These are phyloP conservation scores for Botrytis porri DNA, from an alignment of 2,329 filamentous ascomycete genomes.

Conservation along the genomic window DNA sequence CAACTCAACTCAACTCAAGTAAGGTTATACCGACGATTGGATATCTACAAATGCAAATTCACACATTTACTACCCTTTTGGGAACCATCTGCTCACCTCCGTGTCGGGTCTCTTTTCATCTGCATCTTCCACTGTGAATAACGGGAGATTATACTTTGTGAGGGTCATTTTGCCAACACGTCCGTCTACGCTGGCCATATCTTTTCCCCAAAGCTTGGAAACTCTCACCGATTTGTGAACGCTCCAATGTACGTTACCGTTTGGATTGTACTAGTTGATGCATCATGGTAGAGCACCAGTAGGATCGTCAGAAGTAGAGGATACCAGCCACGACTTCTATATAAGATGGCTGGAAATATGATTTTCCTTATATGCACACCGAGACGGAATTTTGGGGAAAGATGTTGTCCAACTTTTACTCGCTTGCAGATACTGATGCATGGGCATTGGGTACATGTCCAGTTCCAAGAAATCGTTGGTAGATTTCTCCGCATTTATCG, in stretches of 20 bases:
- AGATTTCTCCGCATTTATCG: background rate
- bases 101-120: background rate
- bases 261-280: background rate
- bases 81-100: background rate
- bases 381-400: background rate
- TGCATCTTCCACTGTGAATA: background rate
- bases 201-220: background rate
- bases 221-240: background rate
- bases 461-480: constrained; percentile 1
- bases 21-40: background rate
- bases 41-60: background rate
- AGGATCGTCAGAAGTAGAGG: background rate
- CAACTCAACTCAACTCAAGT: too few relatives aligned
- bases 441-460: background rate
- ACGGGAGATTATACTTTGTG: background rate
- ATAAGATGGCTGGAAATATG: background rate
- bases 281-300: background rate
- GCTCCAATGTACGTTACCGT: background rate
- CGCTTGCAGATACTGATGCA: constrained; percentile 2
- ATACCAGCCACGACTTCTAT: constrained; percentile 2
- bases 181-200: background rate
- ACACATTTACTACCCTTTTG: background rate
- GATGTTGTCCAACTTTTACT: background rate
- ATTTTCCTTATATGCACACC: background rate
- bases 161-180: background rate